phyloP scores from a whole-genome alignment of 2,329 filamentous ascomycete genomes.

The Claviceps spartinae region DNA sequence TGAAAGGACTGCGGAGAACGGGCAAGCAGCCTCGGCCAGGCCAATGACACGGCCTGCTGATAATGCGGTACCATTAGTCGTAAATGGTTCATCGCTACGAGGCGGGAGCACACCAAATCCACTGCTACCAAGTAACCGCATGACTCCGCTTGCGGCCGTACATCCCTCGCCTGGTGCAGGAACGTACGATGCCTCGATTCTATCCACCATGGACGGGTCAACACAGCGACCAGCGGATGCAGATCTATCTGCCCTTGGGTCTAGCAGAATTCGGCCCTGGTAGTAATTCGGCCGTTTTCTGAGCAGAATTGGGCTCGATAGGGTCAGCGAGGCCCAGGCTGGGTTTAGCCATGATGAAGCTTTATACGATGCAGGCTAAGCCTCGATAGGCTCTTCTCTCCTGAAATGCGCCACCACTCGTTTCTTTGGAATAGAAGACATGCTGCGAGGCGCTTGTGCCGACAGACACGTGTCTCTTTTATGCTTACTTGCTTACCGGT shows the following conservation, averaged over 20 bases:
- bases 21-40: background rate
- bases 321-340: background rate
- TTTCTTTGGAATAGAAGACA: too few species aligned
- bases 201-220: background rate
- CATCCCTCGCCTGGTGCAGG: background rate
- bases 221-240: background rate
- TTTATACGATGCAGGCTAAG: too few species aligned
- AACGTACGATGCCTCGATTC: background rate
- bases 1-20: background rate
- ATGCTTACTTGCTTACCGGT: background rate
- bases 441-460: too few species aligned
- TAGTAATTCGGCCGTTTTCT: background rate
- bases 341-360: too few species aligned
- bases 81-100: slow-evolving; percentile 3
- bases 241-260: background rate
- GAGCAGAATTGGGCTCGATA: background rate
- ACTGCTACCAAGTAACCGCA: background rate
- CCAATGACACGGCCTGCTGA: background rate
- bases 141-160: background rate
- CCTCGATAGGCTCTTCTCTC: too few species aligned
- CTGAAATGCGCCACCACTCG: too few species aligned
- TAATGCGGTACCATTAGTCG: background rate
- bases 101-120: slow-evolving; percentile 1
- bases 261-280: slow-evolving; percentile 6
- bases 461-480: too few species aligned